Evolutionary conservation across 805 yeast genomes (phyloP), one percentile per base, ranked within the genome.

Genomic region (Metschnikowia lunata): DNA sequence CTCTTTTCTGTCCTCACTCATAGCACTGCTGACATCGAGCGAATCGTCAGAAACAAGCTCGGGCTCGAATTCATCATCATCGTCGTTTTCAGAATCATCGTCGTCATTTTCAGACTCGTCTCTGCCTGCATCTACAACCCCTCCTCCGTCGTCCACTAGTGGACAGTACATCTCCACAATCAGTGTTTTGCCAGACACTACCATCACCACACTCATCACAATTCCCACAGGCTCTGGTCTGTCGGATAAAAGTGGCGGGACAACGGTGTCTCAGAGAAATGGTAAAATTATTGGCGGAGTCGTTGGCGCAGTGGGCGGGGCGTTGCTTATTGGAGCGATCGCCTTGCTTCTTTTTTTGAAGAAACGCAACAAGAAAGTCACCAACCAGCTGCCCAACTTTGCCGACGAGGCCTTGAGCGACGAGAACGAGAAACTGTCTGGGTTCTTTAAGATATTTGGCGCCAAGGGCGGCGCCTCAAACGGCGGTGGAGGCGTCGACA

Each of bases 281-380:
- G 59, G 70, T 32, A 68, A 64, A 48, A 56, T 71, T 34, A 68
- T 71, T 18, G 76, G 76, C 3, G 75, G 76, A 1, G 55, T 71
- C 12, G 75, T 71, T n/a, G 76, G 76, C 0, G 67, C 73, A 1
- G 63, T 71, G 23, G 76, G 75, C n/a, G 76, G 76, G 10, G 61
- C 71, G 14, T 62, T 71, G 26, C 58, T 69, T n/a, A 63, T 71
- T 36, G 73, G 71, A 0, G 56, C 60, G 3, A 47, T 68, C 14
- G 72, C 69, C 9, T 47, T 70, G 13, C 63, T 69, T 42, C 51
- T 71, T 32, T 63, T 66, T 46, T 55, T 68, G 51, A 68, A 60
- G 47, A 61, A 56, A 41, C 55, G 70, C 30, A 60, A 59, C 49
- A 52, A 55, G 36, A 50, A 51, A 12, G 48, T 67, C 30, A 65